Percentiles rank a stretch among this genome's conserved stretches.
Conservation (phyloP, 2,329 filamentous ascomycete genomes). For the Truncatella angustata region DNA sequence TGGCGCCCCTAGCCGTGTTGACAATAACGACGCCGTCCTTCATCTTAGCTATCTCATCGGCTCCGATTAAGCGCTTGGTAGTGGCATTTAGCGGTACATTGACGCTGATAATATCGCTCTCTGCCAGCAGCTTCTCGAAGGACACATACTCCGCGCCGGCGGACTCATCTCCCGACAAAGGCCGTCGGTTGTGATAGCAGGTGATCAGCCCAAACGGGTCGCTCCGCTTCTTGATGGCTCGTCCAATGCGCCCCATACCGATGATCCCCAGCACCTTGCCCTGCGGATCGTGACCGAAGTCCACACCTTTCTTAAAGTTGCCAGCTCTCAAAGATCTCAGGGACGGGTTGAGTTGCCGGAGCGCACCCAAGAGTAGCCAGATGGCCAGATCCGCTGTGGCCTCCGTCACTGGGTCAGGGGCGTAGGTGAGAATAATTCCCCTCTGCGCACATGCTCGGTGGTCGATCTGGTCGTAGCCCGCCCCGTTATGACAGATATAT, state of each 20-base stretch:
- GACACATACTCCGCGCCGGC: constrained; percentile 50
- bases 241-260: constrained; percentile 60
- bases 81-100: neutral
- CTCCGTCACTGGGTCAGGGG: constrained; percentile 38
- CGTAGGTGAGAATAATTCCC: constrained; percentile 28
- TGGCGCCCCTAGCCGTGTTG: neutral
- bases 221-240: constrained; percentile 42
- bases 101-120: constrained; percentile 42
- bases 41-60: neutral
- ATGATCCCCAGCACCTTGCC: constrained; percentile 54
- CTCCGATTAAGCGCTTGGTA: neutral
- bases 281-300: constrained; percentile 50
- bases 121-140: constrained; percentile 52
- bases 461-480: constrained; percentile 61
- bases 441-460: constrained; percentile 45
- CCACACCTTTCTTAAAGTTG: constrained; percentile 41
- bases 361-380: constrained; percentile 49
- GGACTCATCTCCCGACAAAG: constrained; percentile 35
- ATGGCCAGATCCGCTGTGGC: constrained; percentile 49
- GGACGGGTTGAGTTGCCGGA: constrained; percentile 45
- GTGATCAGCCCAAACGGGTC: constrained; percentile 53
- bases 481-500: constrained; percentile 53
- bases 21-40: neutral
- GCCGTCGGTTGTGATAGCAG: constrained; percentile 55
- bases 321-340: constrained; percentile 43